Base-by-base conservation (phyloP, 2,329 filamentous ascomycete species). In the Akanthomyces muscarius region DNA sequence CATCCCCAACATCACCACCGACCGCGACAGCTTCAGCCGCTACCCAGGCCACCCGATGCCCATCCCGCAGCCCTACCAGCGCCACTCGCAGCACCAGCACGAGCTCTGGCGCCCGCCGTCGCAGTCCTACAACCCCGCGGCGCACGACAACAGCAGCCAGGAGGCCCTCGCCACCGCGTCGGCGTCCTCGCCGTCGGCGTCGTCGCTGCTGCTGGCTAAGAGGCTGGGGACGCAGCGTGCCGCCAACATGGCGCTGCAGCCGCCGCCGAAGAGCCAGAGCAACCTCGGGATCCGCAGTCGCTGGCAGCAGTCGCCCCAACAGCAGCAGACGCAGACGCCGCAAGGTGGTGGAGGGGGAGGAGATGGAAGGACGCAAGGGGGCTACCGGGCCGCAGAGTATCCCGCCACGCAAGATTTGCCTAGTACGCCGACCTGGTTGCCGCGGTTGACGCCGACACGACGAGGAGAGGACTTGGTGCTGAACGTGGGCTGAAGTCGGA, bases 381-480 rank as follows among this genome's bases (percentile, higher is more conserved):
- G 5, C 10, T 3, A 25, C n/a, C 7, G 33, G 16, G 21, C 5
- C 25, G 16, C 52, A 47, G 41, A 50, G 16, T 50, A 44, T 25
- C 64, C 53, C 16, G 38, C 18, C 4, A 65, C 64, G 23, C 63
- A 65, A 41, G 67, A 70, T 30, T 69, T 80, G 48, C 80, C 81
- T 0, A 73, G 72, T 42, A 83, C 81, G 44, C 85, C 86, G 0
- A 80, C 80, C 1, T 88, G 86, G 86, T 78, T 86, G 67, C 87
- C 87, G 3, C 83, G 81, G 67, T 69, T 91, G 68, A 91, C 88
- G 52, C 89, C 89, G 3, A 87, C 85, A 63, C 77, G 86, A 65
- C 80, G 85, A 55, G 88, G 89, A 0, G 84, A 88, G 30, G 87
- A 90, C 70, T 70, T 91, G 64, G 88, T 83, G 66, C 69, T 86